These are phyloP conservation scores for Mallotus japonicus DNA, from an alignment of 441 rosid genomes.

Conservation along the genomic window DNA sequence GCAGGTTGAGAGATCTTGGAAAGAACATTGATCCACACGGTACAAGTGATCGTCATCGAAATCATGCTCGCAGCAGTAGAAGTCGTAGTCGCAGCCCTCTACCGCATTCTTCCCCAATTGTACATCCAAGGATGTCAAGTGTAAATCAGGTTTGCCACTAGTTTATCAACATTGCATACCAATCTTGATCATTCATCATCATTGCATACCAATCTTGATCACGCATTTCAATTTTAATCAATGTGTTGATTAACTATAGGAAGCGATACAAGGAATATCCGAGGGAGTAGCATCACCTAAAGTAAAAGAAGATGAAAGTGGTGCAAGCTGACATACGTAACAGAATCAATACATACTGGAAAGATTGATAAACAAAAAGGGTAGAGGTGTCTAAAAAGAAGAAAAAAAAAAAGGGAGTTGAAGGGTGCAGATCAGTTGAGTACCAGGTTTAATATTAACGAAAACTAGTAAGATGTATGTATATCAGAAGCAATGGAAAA, in stretches of 20 bases:
- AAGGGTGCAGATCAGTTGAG: not conserved
- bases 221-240: not conserved
- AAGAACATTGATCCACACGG: not conserved
- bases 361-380: not conserved
- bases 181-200: not conserved
- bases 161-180: not conserved
- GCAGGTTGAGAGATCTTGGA: constrained; percentile 16
- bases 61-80: not conserved
- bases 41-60: not conserved
- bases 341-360: not conserved
- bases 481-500: constrained; percentile 1
- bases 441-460: not conserved
- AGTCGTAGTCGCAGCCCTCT: constrained; percentile 15
- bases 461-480: too few species aligned
- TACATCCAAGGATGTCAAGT: not conserved
- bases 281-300: not conserved
- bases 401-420: not conserved
- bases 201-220: not conserved
- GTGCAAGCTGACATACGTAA: not conserved
- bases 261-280: not conserved
- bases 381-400: not conserved
- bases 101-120: constrained; percentile 1
- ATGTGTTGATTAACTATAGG: not conserved
- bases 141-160: not conserved
- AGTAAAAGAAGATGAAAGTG: constrained; percentile 1